Conservation (phyloP, 225 moss, liverwort and hornwort genomes). For the Pseudisothecium myosuroides region DNA sequence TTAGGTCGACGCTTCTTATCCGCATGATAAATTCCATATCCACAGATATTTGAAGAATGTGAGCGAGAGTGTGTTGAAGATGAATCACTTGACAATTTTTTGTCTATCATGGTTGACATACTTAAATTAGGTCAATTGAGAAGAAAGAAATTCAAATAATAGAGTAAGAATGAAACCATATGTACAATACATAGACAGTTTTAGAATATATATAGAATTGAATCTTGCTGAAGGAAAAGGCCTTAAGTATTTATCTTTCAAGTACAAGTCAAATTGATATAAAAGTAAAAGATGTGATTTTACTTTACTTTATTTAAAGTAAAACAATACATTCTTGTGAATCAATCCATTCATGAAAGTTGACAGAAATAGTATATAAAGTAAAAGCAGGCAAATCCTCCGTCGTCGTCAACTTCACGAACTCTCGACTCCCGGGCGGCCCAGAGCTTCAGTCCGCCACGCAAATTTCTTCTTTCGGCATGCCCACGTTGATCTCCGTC, state of each 20-base stretch:
- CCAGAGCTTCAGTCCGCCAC: neutral
- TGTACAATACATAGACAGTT: too few relatives aligned
- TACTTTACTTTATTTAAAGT: neutral
- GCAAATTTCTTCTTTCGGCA: neutral
- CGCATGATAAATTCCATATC: too few relatives aligned
- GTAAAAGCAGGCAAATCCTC: neutral
- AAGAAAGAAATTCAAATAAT: too few relatives aligned
- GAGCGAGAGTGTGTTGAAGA: neutral
- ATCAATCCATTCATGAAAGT: neutral
- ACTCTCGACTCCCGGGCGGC: neutral
- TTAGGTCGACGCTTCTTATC: neutral
- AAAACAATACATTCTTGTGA: neutral
- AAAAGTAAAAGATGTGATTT: neutral
- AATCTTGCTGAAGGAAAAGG: neutral
- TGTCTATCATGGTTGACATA: neutral
- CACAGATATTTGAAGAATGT: neutral
- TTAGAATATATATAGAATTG: neutral
- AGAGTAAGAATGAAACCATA: too few relatives aligned
- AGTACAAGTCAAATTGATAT: too few relatives aligned
- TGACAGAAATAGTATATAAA: neutral
- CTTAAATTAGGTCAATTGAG: neutral
- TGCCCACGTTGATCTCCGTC: neutral
- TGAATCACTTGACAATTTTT: fast-evolving
- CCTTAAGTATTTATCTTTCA: too few relatives aligned
- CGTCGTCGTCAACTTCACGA: neutral